Percentiles rank a stretch among this genome's conserved stretches.
These are phyloP conservation scores for Arthrobotrys musiformis DNA, from an alignment of 2,329 filamentous ascomycete genomes.

Conservation along the genomic window DNA sequence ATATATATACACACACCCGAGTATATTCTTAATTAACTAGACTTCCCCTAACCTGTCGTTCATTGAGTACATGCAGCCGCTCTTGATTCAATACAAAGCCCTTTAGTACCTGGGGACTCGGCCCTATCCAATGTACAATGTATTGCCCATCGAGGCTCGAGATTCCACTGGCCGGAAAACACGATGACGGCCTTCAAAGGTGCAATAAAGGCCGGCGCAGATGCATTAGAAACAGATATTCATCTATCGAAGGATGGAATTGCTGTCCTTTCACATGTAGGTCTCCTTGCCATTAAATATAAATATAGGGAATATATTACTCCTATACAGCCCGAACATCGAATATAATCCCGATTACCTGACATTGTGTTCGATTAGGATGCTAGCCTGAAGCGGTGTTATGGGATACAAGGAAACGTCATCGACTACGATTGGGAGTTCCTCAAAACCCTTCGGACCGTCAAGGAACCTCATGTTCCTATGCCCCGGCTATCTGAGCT, in stretches of 20 bases:
- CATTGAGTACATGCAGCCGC: not conserved
- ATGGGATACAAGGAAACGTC: conserved; percentile 77
- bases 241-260: conserved; percentile 84
- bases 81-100: conserved; percentile 42
- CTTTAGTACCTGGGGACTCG: conserved; percentile 27
- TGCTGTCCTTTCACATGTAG: conserved; percentile 84
- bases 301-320: too few species aligned
- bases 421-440: conserved; percentile 81
- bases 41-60: not conserved
- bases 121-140: conserved; percentile 43
- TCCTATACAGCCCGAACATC: not conserved
- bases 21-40: too few species aligned
- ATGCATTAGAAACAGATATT: conserved; percentile 88
- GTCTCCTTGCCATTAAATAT: conserved; percentile 56
- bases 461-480: conserved; percentile 73
- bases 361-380: conserved; percentile 68
- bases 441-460: conserved; percentile 74
- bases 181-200: conserved; percentile 80
- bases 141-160: conserved; percentile 51
- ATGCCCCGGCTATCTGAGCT: conserved; percentile 82
- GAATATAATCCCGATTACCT: not conserved
- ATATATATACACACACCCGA: too few species aligned
- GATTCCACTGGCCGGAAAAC: conserved; percentile 75
- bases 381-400: conserved; percentile 80
- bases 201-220: conserved; percentile 77